Percentiles rank a stretch among this genome's conserved stretches.
These are phyloP conservation scores for Dunaliella primolecta DNA, from an alignment of 139 green algal genomes.

Conservation along the genomic window DNA sequence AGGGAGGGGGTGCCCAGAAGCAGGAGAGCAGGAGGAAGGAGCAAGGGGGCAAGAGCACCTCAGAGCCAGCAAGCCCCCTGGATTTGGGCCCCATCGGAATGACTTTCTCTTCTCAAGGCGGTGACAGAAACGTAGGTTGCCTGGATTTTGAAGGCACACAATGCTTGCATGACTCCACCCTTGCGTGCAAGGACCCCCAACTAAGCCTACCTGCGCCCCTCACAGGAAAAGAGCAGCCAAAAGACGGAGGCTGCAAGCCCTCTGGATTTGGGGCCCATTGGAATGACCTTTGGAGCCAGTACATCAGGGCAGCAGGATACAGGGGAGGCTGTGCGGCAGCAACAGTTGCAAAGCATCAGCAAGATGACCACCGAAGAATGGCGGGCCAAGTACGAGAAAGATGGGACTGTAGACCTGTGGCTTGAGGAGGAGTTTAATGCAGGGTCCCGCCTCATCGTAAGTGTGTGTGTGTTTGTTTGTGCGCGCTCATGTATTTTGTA, in stretches of 20 bases:
- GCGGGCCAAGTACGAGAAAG: constrained; percentile 70
- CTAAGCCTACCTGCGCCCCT: too few species aligned
- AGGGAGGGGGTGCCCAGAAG: background rate
- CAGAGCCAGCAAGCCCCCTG: constrained; percentile 1
- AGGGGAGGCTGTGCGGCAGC: background rate
- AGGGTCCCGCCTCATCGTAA: constrained; percentile 72
- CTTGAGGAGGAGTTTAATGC: constrained; percentile 94
- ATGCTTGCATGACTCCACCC: too few species aligned
- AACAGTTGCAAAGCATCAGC: constrained; percentile 47
- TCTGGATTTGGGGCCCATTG: constrained; percentile 60
- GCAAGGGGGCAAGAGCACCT: too few species aligned
- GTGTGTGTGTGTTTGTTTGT: constrained; percentile 43
- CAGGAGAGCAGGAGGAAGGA: background rate
- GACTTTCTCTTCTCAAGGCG: too few species aligned
- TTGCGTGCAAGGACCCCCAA: too few species aligned
- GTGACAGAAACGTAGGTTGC: too few species aligned
- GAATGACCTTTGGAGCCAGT: constrained; percentile 49
- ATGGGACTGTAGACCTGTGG: constrained; percentile 84
- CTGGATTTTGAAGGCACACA: too few species aligned
- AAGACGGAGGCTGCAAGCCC: background rate
- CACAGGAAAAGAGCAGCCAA: too few species aligned
- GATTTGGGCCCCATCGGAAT: constrained; percentile 67
- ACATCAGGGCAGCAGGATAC: background rate
- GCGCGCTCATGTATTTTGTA: background rate
- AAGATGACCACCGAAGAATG: constrained; percentile 80